Conservation (phyloP, 306 rosid species). For the Alnus glutinosa region DNA sequence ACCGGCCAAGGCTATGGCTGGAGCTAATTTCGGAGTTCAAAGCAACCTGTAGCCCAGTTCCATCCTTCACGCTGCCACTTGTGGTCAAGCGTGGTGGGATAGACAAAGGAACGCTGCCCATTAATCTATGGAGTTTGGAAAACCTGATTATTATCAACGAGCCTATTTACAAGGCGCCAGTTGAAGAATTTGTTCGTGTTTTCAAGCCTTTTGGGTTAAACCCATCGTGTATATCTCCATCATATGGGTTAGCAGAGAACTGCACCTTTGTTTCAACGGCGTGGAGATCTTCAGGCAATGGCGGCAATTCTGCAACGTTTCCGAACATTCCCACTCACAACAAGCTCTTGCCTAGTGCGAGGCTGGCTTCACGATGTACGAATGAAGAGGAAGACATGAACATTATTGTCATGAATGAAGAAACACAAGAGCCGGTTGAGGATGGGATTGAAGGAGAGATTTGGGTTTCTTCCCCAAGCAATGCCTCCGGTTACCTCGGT, state of each 20-base stretch:
- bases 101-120: conserved; percentile 26
- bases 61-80: conserved; percentile 68
- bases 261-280: conserved; percentile 84
- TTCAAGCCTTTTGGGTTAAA: conserved; percentile 58
- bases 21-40: conserved; percentile 59
- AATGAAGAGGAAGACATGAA: conserved; percentile 50
- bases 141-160: conserved; percentile 77
- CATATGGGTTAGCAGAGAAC: conserved; percentile 85
- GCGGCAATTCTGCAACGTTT: conserved; percentile 6
- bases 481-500: conserved; percentile 68
- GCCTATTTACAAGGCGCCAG: conserved; percentile 51
- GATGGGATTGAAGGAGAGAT: conserved; percentile 85
- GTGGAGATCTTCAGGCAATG: conserved; percentile 38
- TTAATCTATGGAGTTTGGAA: conserved; percentile 45
- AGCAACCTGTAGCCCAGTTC: conserved; percentile 82
- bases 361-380: conserved; percentile 24
- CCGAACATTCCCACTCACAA: conserved; percentile 51
- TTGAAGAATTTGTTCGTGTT: conserved; percentile 50
- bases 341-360: conserved; percentile 67
- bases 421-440: conserved; percentile 58
- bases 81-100: conserved; percentile 64
- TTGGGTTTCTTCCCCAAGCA: conserved; percentile 83
- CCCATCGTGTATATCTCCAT: conserved; percentile 58
- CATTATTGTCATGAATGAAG: conserved; percentile 59
- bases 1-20: conserved; percentile 69